Conservation (phyloP, 225 moss, liverwort and hornwort species). For the Straminergon stramineum region DNA sequence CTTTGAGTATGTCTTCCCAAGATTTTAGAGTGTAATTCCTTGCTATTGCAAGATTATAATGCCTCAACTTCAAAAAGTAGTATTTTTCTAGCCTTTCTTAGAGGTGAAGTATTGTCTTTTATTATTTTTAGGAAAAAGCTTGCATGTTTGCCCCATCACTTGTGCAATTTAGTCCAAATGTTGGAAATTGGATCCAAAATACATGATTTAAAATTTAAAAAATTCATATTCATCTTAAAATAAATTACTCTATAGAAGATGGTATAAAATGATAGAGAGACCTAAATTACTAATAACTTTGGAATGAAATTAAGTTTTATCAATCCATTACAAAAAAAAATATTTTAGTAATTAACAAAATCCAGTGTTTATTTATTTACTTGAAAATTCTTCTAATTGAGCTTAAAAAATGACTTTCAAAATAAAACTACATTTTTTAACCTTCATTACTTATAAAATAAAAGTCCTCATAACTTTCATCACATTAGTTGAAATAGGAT, state of each 20-base stretch:
- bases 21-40: fast-evolving
- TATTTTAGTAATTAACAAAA: not conserved
- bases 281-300: too few relatives aligned
- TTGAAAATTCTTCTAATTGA: not conserved
- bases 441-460: not conserved
- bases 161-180: fast-evolving
- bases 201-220: not conserved
- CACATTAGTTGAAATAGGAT: fast-evolving
- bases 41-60: not conserved
- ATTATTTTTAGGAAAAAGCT: not conserved
- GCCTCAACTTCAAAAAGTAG: not conserved
- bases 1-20: fast-evolving
- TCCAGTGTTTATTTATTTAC: not conserved
- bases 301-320: not conserved
- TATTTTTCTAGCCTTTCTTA: not conserved
- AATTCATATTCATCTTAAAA: not conserved
- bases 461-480: not conserved
- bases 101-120: not conserved
- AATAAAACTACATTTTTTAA: not conserved
- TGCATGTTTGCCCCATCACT: not conserved
- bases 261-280: not conserved
- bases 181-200: not conserved
- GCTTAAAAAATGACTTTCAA: not conserved
- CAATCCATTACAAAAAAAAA: fast-evolving
- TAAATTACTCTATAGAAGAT: not conserved